Evolutionary conservation across 139 green algal species (phyloP).

Genomic region (Edaphochlamys debaryana): DNA sequence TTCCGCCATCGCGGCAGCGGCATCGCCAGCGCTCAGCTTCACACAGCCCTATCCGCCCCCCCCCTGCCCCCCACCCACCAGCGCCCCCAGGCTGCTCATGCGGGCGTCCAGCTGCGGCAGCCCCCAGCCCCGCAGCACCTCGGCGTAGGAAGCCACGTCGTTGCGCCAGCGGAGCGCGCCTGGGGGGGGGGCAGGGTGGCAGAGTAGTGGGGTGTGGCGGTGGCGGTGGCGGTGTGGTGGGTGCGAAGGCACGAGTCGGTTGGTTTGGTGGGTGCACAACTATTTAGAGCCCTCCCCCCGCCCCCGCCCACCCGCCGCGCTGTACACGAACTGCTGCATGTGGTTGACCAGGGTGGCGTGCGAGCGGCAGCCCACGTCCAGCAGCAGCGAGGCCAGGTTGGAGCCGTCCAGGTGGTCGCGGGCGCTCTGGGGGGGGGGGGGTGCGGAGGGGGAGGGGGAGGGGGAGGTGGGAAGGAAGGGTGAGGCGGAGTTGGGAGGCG

Average conservation of each 20-base stretch:
- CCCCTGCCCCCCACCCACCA: no score
- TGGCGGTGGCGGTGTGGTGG: neutral
- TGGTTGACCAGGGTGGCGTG: slow-evolving; percentile 40
- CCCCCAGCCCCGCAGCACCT: slow-evolving; percentile 8
- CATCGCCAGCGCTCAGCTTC: no score
- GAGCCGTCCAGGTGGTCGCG: slow-evolving; percentile 53
- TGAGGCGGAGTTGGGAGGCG: neutral
- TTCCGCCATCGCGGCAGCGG: no score
- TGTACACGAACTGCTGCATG: slow-evolving; percentile 43
- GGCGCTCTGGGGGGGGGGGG: neutral
- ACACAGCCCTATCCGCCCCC: no score
- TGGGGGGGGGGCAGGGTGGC: neutral
- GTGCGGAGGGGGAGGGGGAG: neutral
- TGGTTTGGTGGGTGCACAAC: no score
- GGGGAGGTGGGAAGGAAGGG: no score
- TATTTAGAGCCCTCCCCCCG: no score
- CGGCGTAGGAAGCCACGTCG: slow-evolving; percentile 19
- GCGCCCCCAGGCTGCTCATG: no score
- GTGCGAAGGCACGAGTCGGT: neutral
- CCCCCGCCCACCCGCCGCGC: slow-evolving; percentile 17
- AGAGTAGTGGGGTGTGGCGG: neutral
- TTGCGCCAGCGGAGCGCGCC: slow-evolving; percentile 35
- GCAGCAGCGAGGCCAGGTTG: slow-evolving; percentile 66
- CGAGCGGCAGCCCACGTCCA: slow-evolving; percentile 52
- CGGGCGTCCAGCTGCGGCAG: slow-evolving; percentile 15